Base-by-base conservation (phyloP, 2,329 filamentous ascomycete species). In the Microcera coccophila region DNA sequence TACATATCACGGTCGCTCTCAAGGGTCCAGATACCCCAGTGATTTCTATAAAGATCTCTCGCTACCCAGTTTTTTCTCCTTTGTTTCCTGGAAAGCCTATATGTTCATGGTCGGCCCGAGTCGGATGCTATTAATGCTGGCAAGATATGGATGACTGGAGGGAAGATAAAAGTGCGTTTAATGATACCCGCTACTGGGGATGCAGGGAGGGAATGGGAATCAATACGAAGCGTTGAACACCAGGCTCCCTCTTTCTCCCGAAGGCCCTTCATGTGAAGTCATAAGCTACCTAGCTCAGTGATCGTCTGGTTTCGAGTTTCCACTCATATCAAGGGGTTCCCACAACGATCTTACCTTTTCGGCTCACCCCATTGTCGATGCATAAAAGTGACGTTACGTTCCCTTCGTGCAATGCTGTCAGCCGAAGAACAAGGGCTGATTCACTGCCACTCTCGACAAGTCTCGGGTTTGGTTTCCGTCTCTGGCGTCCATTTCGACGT, bases 91-190 rank as follows among this genome's bases (percentile, higher is more conserved):
- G 39, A 47, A 38, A 33, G 43, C 20, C 20, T 47, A 28, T 34
- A 44, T 36, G 33, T 17, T 7, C 42, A 47, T 24, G 45, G 38
- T 43, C 36, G 45, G 48, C 45, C 45, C 51, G 39, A 44, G 53
- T 42, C 49, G 45, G 55, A 49, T 37, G 48, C 18, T 10, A 32
- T 15, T 51, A 47, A 55, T 57, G 49, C 44, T 57, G 46, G 43
- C 52, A 56, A 56, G 53, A 58, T 53, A 52, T 53, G n/a, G n/a
- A n/a, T n/a, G 53, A 58, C 45, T 52, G 33, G 48, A 43, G 44
- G 54, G 38, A 45, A 54, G 53, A 58, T 47, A 54, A 57, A 53
- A 51, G 48, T 47, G 55, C 53, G 54, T 40, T 55, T 54, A 57
- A 59, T 55, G 39, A 57, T 38, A 41, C 20, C 24, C 28, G 42